phyloP scores from a whole-genome alignment of 2,329 filamentous ascomycete species.

The Pseudogymnoascus sp. region DNA sequence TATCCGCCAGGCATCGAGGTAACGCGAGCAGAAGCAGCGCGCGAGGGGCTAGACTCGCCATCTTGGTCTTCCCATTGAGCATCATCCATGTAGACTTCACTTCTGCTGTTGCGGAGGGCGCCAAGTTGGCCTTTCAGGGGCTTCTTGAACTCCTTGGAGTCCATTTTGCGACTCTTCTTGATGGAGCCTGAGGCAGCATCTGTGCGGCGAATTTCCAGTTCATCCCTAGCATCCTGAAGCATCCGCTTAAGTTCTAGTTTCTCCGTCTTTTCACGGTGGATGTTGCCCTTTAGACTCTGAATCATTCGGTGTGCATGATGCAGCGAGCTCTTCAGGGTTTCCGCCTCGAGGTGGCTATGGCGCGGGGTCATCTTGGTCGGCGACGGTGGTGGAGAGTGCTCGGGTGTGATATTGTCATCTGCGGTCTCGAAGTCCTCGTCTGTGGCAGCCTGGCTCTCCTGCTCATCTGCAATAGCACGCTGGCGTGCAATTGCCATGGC shows the following conservation, averaged over 20 bases:
- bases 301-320: constrained; percentile 95
- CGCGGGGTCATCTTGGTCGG: constrained; percentile 86
- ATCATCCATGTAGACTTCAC: constrained; percentile 73
- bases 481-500: constrained; percentile 73
- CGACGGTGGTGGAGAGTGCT: constrained; percentile 83
- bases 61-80: constrained; percentile 81
- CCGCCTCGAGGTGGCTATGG: constrained; percentile 85
- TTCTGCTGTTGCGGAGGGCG: constrained; percentile 61
- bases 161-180: constrained; percentile 54
- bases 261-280: constrained; percentile 97
- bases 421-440: constrained; percentile 58
- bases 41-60: constrained; percentile 47
- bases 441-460: constrained; percentile 50
- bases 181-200: constrained; percentile 38
- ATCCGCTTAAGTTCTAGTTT: constrained; percentile 93
- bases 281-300: constrained; percentile 86
- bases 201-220: constrained; percentile 62
- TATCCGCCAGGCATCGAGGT: constrained; percentile 17
- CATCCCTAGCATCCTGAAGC: constrained; percentile 89
- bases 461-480: constrained; percentile 57
- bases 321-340: constrained; percentile 89
- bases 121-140: constrained; percentile 65
- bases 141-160: constrained; percentile 69
- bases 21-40: constrained; percentile 29
- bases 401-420: constrained; percentile 65